Evolutionary conservation across 768 basidiomycete genomes (phyloP).

Genomic region (Cystofilobasidium bisporidii): DNA sequence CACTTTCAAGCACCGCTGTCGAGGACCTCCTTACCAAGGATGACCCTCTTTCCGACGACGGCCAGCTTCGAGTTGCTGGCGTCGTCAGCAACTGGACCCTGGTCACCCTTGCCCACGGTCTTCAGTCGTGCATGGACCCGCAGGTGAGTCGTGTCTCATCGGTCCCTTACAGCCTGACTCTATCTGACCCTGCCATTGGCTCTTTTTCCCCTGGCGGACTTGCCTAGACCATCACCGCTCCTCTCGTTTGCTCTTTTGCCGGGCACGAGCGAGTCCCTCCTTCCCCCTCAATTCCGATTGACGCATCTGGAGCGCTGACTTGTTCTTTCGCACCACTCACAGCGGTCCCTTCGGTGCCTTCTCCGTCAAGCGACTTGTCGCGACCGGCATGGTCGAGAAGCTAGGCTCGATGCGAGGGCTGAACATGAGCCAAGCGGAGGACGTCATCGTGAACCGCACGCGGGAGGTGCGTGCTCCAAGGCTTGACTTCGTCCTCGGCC

Average conservation of each 20-base stretch:
- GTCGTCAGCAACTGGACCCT: slow-evolving; percentile 50
- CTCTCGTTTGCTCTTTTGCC: slow-evolving; percentile 59
- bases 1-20: slow-evolving; percentile 48
- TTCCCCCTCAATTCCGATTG: background rate
- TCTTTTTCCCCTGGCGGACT: too few species aligned
- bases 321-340: too few species aligned
- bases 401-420: slow-evolving; percentile 70
- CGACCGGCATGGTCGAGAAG: slow-evolving; percentile 61
- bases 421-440: slow-evolving; percentile 53
- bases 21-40: slow-evolving; percentile 65
- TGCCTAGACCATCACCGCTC: slow-evolving; percentile 59
- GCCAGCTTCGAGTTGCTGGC: slow-evolving; percentile 46
- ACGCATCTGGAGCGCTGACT: too few species aligned
- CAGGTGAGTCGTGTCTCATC: slow-evolving; percentile 38
- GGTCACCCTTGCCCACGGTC: slow-evolving; percentile 49
- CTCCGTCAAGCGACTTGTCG: slow-evolving; percentile 66
- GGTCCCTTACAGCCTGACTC: too few species aligned
- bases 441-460: slow-evolving; percentile 42
- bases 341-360: slow-evolving; percentile 57
- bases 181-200: too few species aligned
- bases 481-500: too few species aligned
- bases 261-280: slow-evolving; percentile 49
- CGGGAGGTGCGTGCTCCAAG: slow-evolving; percentile 44
- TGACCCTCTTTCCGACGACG: slow-evolving; percentile 40
- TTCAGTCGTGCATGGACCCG: slow-evolving; percentile 60